These are phyloP conservation scores for Penicillium parvum DNA, from an alignment of 495 filamentous ascomycete species.

Conservation along the genomic window DNA sequence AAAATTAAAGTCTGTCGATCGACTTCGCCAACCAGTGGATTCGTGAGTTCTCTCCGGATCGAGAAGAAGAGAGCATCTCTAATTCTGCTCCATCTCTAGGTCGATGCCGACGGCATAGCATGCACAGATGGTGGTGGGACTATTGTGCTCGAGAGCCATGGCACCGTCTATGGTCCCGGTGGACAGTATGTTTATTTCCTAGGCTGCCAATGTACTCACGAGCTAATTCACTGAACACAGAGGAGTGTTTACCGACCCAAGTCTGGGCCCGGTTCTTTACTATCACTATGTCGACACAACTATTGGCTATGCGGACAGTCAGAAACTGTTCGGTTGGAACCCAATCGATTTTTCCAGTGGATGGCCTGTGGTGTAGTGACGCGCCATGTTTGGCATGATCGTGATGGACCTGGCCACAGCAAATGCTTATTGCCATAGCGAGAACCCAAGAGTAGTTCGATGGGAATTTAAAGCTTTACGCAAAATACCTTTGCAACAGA, in stretches of 20 bases:
- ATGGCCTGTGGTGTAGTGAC: slow-evolving; percentile 55
- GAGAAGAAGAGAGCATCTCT: neutral
- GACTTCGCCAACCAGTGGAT: slow-evolving; percentile 49
- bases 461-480: no score
- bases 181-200: slow-evolving; percentile 51
- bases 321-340: slow-evolving; percentile 69
- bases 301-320: slow-evolving; percentile 58
- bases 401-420: no score
- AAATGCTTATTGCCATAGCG: no score
- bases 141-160: slow-evolving; percentile 58
- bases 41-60: slow-evolving; percentile 33
- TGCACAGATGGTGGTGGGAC: slow-evolving; percentile 63
- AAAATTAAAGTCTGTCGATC: slow-evolving; percentile 65
- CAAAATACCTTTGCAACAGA: no score
- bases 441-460: no score
- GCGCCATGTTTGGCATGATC: neutral
- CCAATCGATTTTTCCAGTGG: slow-evolving; percentile 57
- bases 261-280: slow-evolving; percentile 55
- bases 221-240: slow-evolving; percentile 21
- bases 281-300: slow-evolving; percentile 68
- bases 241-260: slow-evolving; percentile 48
- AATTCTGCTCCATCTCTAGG: slow-evolving; percentile 14
- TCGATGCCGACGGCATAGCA: slow-evolving; percentile 52
- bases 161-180: slow-evolving; percentile 65
- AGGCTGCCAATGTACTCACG: neutral